Base-by-base conservation (phyloP, 257 asterid genomes). In the Capsicum chinense region DNA sequence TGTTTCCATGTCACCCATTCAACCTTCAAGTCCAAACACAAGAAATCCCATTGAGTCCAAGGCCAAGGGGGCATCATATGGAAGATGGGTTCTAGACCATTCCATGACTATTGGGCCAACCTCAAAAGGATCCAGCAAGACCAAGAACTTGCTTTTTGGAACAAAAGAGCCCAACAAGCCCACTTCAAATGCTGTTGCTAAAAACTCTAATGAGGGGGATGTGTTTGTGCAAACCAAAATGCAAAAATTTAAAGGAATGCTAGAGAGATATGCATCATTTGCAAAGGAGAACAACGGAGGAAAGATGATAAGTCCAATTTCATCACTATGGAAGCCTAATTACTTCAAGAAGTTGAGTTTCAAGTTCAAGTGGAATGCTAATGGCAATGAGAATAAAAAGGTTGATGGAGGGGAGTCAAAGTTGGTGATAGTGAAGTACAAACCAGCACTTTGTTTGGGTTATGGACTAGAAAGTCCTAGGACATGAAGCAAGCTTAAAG, bases 1-100 rank as follows among this genome's bases (percentile, higher is more conserved):
- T 44, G 85, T 69, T 50, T 79, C 56, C 48, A 56, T 82, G 58
- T 83, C 87, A 79, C 57, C 85, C 9, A 67, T 56, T 79, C 86
- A 86, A 74, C 39, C 56, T 68, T 85, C 82, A 8, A 35, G 64
- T 33, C 81, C 85, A 19, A 86, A 85, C 57, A 58, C 64, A 52
- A 86, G 86, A 48, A 85, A 89, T 68, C 95, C 91, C 1, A 82
- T 85, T 79, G 93, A 93, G 76, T 89, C 91, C 79, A 94, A 92
- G 80, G 95, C 91, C 80, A 94, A 92, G 79, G 97, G 97, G 57
- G 91, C 94, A 17, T 89, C 88, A 3, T 93, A 93, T 56, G 94
- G 97, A 57, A 91, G 97, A 84, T 93, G 91, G 91, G 94, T 92
- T 33, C 83, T 89, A 5, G 89, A 90, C 59, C 93, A 92, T 52